These are phyloP conservation scores for Pichia insulana DNA, from an alignment of 805 yeast genomes.

Conservation along the genomic window DNA sequence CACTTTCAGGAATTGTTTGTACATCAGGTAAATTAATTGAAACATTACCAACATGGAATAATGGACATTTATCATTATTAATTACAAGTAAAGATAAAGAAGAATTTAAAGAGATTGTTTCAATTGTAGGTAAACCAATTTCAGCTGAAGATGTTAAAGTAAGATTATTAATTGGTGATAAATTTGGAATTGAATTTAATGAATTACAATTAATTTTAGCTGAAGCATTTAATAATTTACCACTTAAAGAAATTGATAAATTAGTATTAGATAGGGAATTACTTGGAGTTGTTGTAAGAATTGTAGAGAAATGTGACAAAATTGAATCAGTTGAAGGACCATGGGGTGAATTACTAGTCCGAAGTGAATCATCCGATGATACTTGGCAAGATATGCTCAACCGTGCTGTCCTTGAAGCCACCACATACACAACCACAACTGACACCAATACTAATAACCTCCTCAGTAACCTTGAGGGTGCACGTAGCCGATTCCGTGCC, in stretches of 20 bases:
- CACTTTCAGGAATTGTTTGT: neutral
- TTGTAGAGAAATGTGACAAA: neutral
- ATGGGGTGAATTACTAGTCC: neutral
- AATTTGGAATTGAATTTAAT: neutral
- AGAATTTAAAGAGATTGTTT: neutral
- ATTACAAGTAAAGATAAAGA: conserved; percentile 1
- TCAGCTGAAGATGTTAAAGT: conserved; percentile 5
- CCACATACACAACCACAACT: neutral
- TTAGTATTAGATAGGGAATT: neutral
- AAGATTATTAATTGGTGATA: conserved; percentile 4
- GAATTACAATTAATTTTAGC: neutral
- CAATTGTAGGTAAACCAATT: neutral
- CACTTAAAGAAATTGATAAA: neutral
- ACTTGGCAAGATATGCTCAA: neutral
- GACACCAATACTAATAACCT: no score
- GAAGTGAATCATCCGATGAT: neutral
- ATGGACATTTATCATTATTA: neutral
- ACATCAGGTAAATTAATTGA: neutral
- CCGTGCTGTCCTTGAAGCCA: neutral
- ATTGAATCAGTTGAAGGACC: neutral
- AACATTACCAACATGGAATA: neutral
- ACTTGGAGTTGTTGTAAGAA: neutral
- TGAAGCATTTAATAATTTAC: neutral
- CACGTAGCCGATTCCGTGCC: no score
- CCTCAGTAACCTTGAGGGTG: no score